Base-by-base conservation (phyloP, 1,284 basidiomycete genomes). In the Puccinia horiana region DNA sequence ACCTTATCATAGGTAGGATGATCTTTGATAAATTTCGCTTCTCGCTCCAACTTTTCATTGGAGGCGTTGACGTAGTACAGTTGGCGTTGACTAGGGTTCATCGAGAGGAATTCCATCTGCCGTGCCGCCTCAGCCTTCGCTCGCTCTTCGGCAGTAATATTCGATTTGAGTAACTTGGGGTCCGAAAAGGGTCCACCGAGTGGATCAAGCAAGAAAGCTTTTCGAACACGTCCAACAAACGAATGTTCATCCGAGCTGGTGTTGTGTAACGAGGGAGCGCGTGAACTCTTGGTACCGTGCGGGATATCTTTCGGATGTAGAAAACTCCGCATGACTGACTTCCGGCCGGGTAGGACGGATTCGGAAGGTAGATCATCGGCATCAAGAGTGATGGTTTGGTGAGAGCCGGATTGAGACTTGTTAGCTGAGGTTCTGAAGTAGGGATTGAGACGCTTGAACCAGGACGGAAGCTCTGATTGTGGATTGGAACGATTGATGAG, bases 1-100 rank as follows among this genome's bases (percentile, higher is more conserved):
- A 93, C 91, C 85, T 92, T 93, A 88, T 98, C 96, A 85, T 93
- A 99, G 0, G 92, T 91, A 0, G 96, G 95, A 88, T 98, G 93
- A 67, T 92, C 90, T 1, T 91, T 91, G 84, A 98, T 97, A 86
- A 97, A 94, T 84, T 94, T 93, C 0, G 93, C 92, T 85, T 93
- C 93, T 85, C 91, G 91, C 18, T 93, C 93, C n/a, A 92, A 90
- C 12, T 91, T 90, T 86, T 97, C 93, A 81, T 92, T 90, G 56
- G 90, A 83, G 12, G 89, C 90, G 18, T 12, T 92, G 84, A 89
- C 88, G 32, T 90, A 14, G 83, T 83, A 69, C 82, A 65, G n/a
- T 65, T 77, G 82, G 44, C 76, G 77, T 77, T 76, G 83, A 26
- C 63, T 74, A 14, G 70, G 65, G 42, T 49, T 83, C 82, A 79